phyloP scores from a whole-genome alignment of 306 rosid species.

The Cucurbita argyrosperma region DNA sequence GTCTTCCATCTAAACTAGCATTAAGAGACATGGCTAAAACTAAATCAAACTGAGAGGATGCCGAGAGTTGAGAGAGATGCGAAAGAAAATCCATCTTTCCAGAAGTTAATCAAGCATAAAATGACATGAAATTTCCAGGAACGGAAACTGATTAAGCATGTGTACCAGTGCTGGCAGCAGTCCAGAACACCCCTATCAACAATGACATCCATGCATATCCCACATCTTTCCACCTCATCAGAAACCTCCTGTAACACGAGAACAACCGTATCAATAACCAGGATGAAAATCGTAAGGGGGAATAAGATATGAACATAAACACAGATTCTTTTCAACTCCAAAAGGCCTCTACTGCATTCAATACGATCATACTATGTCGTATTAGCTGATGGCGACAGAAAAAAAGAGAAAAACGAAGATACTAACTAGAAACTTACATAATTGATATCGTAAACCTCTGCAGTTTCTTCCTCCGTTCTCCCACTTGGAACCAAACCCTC shows the following conservation, averaged over 20 bases:
- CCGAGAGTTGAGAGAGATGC: neutral
- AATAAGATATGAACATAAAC: neutral
- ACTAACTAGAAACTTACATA: slow-evolving; percentile 27
- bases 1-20: neutral
- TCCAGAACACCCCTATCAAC: slow-evolving; percentile 89
- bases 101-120: neutral
- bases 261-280: neutral
- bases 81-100: neutral
- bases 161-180: slow-evolving; percentile 95
- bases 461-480: slow-evolving; percentile 29
- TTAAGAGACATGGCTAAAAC: neutral
- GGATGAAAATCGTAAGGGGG: neutral
- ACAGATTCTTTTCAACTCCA: neutral
- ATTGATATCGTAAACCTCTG: slow-evolving; percentile 24
- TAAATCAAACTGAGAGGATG: neutral
- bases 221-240: slow-evolving; percentile 65
- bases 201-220: slow-evolving; percentile 85
- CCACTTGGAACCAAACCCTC: slow-evolving; percentile 37
- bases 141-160: neutral
- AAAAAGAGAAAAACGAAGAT: neutral
- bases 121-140: neutral
- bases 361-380: neutral
- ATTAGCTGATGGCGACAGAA: neutral
- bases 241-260: slow-evolving; percentile 35
- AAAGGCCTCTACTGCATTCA: neutral